phyloP scores from a whole-genome alignment of 148 eudicot genomes.

The Dysphania ambrosioides region DNA sequence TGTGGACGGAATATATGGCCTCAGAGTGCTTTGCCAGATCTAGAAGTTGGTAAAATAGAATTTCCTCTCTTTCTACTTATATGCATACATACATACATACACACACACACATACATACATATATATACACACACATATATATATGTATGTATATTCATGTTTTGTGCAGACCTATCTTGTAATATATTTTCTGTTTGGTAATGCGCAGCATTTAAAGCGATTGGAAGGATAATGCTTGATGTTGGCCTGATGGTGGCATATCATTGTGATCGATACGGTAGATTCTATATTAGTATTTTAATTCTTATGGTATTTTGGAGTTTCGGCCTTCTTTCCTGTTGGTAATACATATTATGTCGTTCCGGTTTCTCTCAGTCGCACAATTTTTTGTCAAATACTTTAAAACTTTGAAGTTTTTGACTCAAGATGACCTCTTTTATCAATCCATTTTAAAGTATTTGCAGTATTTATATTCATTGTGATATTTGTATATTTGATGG shows the following conservation, averaged over 20 bases:
- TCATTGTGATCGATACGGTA: slow-evolving; percentile 91
- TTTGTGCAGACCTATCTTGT: not conserved
- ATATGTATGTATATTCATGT: not conserved
- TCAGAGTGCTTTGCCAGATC: slow-evolving; percentile 65
- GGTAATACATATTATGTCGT: not conserved
- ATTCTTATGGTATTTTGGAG: not conserved
- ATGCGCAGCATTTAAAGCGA: slow-evolving; percentile 73
- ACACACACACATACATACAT: not conserved
- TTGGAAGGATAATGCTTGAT: slow-evolving; percentile 85
- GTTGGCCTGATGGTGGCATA: slow-evolving; percentile 81
- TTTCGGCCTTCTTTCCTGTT: not conserved
- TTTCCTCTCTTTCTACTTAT: not conserved
- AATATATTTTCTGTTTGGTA: slow-evolving; percentile 4
- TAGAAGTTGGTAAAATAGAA: slow-evolving; percentile 68
- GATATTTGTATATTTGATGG: too few relatives aligned
- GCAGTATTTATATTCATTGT: not conserved
- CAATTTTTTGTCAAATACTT: not conserved
- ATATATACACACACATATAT: not conserved
- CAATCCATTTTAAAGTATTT: not conserved
- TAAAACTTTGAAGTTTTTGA: not conserved
- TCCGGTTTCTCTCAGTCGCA: not conserved
- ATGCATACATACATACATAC: not conserved
- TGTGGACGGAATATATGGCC: slow-evolving; percentile 95
- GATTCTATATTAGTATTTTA: slow-evolving; percentile 6
- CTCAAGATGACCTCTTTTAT: slow-evolving; percentile 1